These are phyloP conservation scores for Claviceps pazoutovae DNA, from an alignment of 2,329 filamentous ascomycete genomes.

Conservation along the genomic window DNA sequence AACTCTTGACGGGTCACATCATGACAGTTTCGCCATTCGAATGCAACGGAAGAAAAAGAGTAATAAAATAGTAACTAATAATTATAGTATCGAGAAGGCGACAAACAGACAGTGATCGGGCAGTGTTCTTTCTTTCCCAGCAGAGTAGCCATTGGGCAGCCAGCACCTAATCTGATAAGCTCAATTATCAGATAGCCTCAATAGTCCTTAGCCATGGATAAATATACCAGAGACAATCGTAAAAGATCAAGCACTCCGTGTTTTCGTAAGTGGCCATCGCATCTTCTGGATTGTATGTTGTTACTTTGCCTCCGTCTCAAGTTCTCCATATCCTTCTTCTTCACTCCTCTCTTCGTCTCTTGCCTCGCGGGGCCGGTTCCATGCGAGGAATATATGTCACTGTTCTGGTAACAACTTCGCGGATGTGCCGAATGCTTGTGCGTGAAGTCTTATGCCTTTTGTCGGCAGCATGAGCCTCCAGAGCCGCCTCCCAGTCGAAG, in stretches of 20 bases:
- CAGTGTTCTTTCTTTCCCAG: neutral
- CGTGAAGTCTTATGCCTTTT: constrained; percentile 42
- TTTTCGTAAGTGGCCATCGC: neutral
- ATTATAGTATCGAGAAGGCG: neutral
- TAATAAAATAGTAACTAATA: neutral
- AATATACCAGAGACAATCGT: constrained; percentile 6
- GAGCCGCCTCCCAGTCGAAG: constrained; percentile 64
- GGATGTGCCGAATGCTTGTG: constrained; percentile 55
- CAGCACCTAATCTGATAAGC: neutral
- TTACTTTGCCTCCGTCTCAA: neutral
- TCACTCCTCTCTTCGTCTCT: constrained; percentile 61
- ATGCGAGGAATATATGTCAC: constrained; percentile 82
- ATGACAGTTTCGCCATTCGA: neutral
- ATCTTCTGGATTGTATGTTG: neutral
- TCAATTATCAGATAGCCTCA: neutral
- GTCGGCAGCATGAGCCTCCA: constrained; percentile 52
- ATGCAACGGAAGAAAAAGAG: neutral
- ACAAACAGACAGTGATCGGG: neutral
- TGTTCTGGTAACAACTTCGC: constrained; percentile 86
- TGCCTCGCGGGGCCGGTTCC: constrained; percentile 81
- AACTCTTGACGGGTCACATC: neutral
- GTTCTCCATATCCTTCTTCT: neutral
- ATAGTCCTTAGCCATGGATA: neutral
- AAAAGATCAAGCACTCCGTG: constrained; percentile 1
- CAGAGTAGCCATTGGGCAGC: neutral